Evolutionary conservation across 495 filamentous ascomycete species (phyloP).

Genomic region (Xylaria longipes): DNA sequence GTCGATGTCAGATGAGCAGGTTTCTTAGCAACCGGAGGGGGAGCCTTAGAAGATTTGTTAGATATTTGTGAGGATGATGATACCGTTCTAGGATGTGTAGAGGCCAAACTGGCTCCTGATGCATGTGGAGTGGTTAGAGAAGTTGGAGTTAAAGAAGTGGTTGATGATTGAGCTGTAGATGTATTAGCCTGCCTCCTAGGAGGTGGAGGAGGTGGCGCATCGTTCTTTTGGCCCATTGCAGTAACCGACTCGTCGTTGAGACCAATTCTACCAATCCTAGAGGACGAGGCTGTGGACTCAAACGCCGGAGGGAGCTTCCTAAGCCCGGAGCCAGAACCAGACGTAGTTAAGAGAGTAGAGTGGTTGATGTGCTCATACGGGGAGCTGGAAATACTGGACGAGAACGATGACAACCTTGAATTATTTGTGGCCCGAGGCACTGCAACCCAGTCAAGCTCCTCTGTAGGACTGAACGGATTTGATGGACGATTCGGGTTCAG

Average conservation of each 20-base stretch:
- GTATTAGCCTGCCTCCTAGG: slow-evolving; percentile 50
- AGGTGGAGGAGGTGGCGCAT: slow-evolving; percentile 55
- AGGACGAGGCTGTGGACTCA: slow-evolving; percentile 53
- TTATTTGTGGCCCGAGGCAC: slow-evolving; percentile 50
- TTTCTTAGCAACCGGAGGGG: slow-evolving; percentile 62
- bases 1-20: slow-evolving; percentile 55
- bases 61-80: slow-evolving; percentile 41
- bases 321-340: slow-evolving; percentile 46
- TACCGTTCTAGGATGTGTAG: slow-evolving; percentile 30
- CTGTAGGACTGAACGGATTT: slow-evolving; percentile 77
- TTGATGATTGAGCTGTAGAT: slow-evolving; percentile 31
- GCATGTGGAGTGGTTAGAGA: slow-evolving; percentile 20
- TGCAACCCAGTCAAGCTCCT: slow-evolving; percentile 81
- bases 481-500: slow-evolving; percentile 75
- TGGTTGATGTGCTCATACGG: slow-evolving; percentile 56
- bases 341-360: slow-evolving; percentile 50
- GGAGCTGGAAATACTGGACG: slow-evolving; percentile 49
- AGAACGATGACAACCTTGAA: slow-evolving; percentile 53
- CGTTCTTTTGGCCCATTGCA: slow-evolving; percentile 33
- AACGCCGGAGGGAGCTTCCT: slow-evolving; percentile 62
- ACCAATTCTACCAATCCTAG: slow-evolving; percentile 47
- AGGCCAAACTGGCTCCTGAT: slow-evolving; percentile 7
- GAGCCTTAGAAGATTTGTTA: slow-evolving; percentile 48
- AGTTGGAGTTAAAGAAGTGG: slow-evolving; percentile 21
- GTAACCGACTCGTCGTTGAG: slow-evolving; percentile 42